Conservation (phyloP, 805 yeast species). For the Pichia nakasei region DNA sequence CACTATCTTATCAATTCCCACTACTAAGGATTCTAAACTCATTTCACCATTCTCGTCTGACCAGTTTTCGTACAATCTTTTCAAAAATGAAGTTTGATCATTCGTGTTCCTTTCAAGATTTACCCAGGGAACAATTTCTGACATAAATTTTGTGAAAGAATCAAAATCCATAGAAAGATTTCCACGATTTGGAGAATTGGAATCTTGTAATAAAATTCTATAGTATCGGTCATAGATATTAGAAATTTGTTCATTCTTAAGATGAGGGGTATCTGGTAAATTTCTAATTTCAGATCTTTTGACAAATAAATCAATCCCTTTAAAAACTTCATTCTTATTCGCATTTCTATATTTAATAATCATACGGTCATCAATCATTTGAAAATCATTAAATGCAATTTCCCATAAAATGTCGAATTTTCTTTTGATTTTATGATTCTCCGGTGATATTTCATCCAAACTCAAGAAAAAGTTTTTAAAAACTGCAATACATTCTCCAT, state of each 20-base stretch:
- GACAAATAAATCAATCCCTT: slow-evolving; percentile 82
- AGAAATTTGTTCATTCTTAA: slow-evolving; percentile 50
- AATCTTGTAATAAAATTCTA: slow-evolving; percentile 58
- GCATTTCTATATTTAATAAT: slow-evolving; percentile 61
- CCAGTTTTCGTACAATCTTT: slow-evolving; percentile 65
- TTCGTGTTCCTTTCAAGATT: slow-evolving; percentile 26
- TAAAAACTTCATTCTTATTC: slow-evolving; percentile 68
- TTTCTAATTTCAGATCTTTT: slow-evolving; percentile 87
- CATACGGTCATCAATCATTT: slow-evolving; percentile 65
- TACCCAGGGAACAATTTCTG: slow-evolving; percentile 75
- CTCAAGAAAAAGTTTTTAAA: slow-evolving; percentile 74
- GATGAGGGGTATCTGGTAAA: slow-evolving; percentile 61
- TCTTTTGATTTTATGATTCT: slow-evolving; percentile 58
- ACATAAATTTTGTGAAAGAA: slow-evolving; percentile 65
- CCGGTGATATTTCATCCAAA: slow-evolving; percentile 62
- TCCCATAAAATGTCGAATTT: slow-evolving; percentile 85
- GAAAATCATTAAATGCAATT: slow-evolving; percentile 86
- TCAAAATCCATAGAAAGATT: slow-evolving; percentile 59
- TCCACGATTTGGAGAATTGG: slow-evolving; percentile 56
- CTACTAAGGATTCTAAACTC: slow-evolving; percentile 58
- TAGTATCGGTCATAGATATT: slow-evolving; percentile 81
- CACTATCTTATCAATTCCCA: slow-evolving; percentile 62
- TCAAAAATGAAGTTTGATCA: slow-evolving; percentile 41
- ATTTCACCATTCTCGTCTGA: slow-evolving; percentile 44
- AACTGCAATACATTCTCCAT: slow-evolving; percentile 82